These are phyloP conservation scores for Aspergillus hiratsukae DNA, from an alignment of 2,329 filamentous ascomycete species.

Conservation along the genomic window DNA sequence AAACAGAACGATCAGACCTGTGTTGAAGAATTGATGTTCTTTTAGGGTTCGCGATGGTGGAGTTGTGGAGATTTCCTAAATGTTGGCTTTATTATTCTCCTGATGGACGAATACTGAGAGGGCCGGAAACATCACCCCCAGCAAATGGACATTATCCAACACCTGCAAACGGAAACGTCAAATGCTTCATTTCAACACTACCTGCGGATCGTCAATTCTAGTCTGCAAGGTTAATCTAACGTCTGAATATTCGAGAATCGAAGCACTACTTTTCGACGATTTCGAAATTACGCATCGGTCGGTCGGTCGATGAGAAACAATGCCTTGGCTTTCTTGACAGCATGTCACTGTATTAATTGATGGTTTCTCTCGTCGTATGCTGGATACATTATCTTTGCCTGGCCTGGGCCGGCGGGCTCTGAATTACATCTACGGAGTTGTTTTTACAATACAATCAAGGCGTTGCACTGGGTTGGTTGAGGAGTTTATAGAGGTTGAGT, in stretches of 20 bases:
- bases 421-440: not conserved
- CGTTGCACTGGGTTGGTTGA: not conserved
- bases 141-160: conserved; percentile 4
- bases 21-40: not conserved
- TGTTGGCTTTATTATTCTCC: not conserved
- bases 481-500: not conserved
- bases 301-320: not conserved
- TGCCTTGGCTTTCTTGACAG: not conserved
- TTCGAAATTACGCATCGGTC: not conserved
- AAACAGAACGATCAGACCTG: not conserved
- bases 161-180: not conserved
- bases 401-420: not conserved
- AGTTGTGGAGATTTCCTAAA: not conserved
- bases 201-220: not conserved
- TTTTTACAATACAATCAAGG: not conserved
- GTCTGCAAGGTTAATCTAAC: not conserved
- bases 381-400: not conserved
- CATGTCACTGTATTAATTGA: not conserved
- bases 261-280: not conserved
- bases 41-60: not conserved
- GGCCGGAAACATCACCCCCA: conserved; percentile 7
- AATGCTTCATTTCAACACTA: not conserved
- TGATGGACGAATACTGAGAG: conserved; percentile 1
- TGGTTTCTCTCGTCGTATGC: not conserved
- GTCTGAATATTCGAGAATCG: not conserved